Evolutionary conservation across 768 basidiomycete species (phyloP), one percentile per base, ranked within the genome.

Genomic region (Chalciporus sphaerocephalus): DNA sequence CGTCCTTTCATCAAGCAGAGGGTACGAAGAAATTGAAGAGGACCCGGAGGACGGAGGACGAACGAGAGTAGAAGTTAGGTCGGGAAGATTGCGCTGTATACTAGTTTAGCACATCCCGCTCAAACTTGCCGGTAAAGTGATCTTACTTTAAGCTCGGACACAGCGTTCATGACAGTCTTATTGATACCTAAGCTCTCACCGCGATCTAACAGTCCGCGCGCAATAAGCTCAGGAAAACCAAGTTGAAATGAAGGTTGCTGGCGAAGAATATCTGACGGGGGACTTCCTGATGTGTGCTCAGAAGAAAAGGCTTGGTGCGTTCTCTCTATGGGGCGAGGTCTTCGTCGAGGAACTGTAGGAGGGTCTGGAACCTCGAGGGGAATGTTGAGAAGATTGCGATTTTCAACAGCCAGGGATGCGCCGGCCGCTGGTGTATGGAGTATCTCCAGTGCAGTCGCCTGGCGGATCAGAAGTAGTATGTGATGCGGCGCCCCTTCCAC

Each of bases 131-230:
- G 30, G n/a, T 24, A 42, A 25, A 38, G 27, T 3, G n/a, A 34
- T 57, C 77, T 56, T 54, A 88, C 92, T 66, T 78, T 81, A 32
- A 87, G 66, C 63, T 89, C 89, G 5, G 83, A 78, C 3, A 92
- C 83, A 0, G 88, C 88, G 60, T 76, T 87, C 78, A 85, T 80
- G 16, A 91, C 68, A 0, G 86, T 87, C 65, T 81, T 87, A 62
- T 91, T 91, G 48, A 90, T 85, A n/a, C 87, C 86, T 22, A 90
- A 67, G 48, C 78, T 86, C 67, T 90, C 88, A 21, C 87, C 81
- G 16, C 80, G 73, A 60, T 92, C 87, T 49, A 89, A 55, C 39
- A 92, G 64, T 17, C 85, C 83, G 40, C 83, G 75, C 1, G 89
- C 76, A 51, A 90, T 72, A 56, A 83, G 71, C 55, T 92, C 91